phyloP scores from a whole-genome alignment of 2,329 filamentous ascomycete genomes.

The Paraphaeosphaeria minitans region DNA sequence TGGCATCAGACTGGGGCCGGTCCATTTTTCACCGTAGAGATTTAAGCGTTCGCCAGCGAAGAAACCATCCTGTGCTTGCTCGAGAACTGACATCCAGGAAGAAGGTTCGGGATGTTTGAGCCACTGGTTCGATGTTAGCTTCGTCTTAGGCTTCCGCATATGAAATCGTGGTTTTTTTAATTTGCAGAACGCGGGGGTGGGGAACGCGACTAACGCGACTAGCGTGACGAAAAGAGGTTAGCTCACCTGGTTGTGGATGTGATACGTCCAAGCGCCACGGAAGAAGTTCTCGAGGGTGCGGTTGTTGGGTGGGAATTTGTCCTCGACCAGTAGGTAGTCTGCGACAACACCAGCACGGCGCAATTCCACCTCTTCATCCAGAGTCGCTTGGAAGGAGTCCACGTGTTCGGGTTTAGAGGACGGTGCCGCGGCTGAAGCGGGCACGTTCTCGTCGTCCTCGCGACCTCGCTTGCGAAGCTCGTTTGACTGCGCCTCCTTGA shows the following conservation, averaged over 20 bases:
- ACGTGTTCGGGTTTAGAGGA: conserved; percentile 34
- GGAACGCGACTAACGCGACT: background rate
- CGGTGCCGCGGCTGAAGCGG: conserved; percentile 35
- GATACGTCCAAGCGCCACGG: conserved; percentile 62
- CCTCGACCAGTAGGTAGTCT: conserved; percentile 56
- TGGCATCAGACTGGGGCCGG: conserved; percentile 52
- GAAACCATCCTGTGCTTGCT: conserved; percentile 61
- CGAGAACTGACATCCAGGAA: conserved; percentile 60
- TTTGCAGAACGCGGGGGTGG: conserved; percentile 2
- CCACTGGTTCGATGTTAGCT: conserved; percentile 52
- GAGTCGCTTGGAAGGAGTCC: conserved; percentile 48
- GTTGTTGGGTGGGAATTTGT: conserved; percentile 62
- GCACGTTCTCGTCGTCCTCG: conserved; percentile 33
- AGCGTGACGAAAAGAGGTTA: background rate
- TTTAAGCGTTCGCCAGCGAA: conserved; percentile 57
- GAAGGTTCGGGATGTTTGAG: conserved; percentile 61
- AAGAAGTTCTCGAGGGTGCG: conserved; percentile 62
- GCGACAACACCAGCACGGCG: conserved; percentile 48
- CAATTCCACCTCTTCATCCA: conserved; percentile 48
- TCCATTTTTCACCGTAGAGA: conserved; percentile 60
- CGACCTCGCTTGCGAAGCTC: conserved; percentile 33
- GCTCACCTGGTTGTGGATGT: conserved; percentile 62
- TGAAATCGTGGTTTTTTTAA: background rate
- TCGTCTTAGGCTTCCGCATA: conserved; percentile 19
- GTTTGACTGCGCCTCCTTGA: conserved; percentile 32